phyloP scores from a whole-genome alignment of 495 filamentous ascomycete genomes.

The Penicillium soppii region DNA sequence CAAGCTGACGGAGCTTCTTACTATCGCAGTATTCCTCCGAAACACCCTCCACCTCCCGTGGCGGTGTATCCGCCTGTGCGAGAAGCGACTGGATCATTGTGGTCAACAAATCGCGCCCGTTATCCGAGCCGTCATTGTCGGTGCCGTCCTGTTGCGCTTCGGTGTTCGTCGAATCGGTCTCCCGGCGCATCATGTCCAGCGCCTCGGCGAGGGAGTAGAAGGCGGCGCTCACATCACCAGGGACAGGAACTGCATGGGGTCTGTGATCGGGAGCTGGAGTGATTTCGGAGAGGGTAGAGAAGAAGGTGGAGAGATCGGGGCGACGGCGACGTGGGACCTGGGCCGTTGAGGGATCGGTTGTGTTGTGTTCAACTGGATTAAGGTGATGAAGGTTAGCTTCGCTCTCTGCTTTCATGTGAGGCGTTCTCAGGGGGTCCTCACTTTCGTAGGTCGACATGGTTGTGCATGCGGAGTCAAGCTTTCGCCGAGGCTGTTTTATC shows the following conservation, averaged over 20 bases:
- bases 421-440: conserved; percentile 18
- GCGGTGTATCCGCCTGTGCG: conserved; percentile 62
- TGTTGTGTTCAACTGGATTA: conserved; percentile 78
- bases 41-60: conserved; percentile 69
- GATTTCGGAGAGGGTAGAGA: conserved; percentile 66
- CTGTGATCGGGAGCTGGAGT: conserved; percentile 49
- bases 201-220: conserved; percentile 62
- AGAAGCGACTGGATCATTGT: conserved; percentile 63
- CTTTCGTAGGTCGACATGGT: conserved; percentile 60
- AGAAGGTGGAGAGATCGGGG: conserved; percentile 87
- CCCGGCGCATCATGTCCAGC: conserved; percentile 47
- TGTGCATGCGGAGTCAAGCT: conserved; percentile 4
- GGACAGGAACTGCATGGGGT: conserved; percentile 66
- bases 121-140: conserved; percentile 5
- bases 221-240: conserved; percentile 65
- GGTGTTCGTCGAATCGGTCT: conserved; percentile 18
- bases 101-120: conserved; percentile 50
- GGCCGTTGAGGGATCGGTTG: conserved; percentile 37
- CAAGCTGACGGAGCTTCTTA: conserved; percentile 19
- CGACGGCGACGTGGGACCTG: conserved; percentile 51
- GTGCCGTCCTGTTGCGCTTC: conserved; percentile 6
- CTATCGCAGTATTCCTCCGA: conserved; percentile 75
- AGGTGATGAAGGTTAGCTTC: not conserved
- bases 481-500: conserved; percentile 2
- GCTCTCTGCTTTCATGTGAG: not conserved